Base-by-base conservation (phyloP, 805 yeast genomes). In the Candida multigemmis region DNA sequence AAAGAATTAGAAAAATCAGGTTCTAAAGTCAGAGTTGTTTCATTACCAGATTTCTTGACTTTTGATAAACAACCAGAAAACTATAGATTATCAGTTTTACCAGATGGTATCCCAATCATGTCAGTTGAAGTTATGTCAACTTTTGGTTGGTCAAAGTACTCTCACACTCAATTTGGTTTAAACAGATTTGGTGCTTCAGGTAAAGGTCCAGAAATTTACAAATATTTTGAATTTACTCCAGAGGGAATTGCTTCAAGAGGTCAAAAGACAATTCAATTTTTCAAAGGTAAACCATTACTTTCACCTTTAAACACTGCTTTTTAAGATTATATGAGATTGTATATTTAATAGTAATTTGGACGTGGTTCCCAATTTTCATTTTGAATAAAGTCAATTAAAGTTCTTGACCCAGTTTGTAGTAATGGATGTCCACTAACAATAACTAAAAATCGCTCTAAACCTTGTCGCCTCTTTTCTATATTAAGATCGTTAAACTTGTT, bases 161-260 rank as follows among this genome's bases (percentile, higher is more conserved):
- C 96, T 34, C 98, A 91, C 67, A 93, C 82, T 69, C 94, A 86
- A 60, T 84, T 89, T 49, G 96, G 96, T 64, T 70, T 91, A 52
- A 76, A 85, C 74, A 76, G 84, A 67, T 91, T 91, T 55, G 98
- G 98, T 73, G 91, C 87, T 36, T 86, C 96, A 35, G 98, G 94
- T 56, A 81, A 83, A 57, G 91, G 79, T 52, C 60, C 63, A 33
- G 84, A 81, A 38, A 71, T 89, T 36, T 91, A 77, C 78, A 74
- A 83, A 61, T 65, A 50, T 67, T 83, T 89, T 46, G 95, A 73
- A 42, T 91, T 91, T 71, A 86, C 94, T 31, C 79, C 89, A 37
- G 96, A 84, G 56, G 96, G 94, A 42, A 68, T 91, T 57, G 89
- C 93, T 47, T 66, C 73, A 48, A 84, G 87, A 63, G 96, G 86